These are phyloP conservation scores for Akanthomyces uredinophilus DNA, from an alignment of 2,329 filamentous ascomycete genomes.

Conservation along the genomic window DNA sequence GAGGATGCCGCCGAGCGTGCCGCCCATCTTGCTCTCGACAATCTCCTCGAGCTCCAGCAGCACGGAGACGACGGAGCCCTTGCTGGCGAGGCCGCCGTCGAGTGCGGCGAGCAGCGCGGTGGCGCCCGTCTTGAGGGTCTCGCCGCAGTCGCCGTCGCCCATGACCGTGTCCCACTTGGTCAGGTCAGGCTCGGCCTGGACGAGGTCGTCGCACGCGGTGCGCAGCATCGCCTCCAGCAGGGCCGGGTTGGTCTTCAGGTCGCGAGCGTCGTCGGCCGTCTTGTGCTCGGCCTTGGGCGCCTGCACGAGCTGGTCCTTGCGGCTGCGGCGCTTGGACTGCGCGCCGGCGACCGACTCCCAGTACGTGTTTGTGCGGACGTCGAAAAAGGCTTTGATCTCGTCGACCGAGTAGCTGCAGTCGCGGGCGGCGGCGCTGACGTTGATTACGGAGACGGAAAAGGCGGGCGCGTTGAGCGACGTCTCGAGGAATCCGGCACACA, in stretches of 20 bases:
- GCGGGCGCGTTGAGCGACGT: slow-evolving; percentile 68
- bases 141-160: slow-evolving; percentile 63
- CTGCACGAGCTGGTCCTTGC: slow-evolving; percentile 40
- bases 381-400: slow-evolving; percentile 59
- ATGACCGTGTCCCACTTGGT: slow-evolving; percentile 59
- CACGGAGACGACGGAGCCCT: slow-evolving; percentile 43
- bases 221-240: slow-evolving; percentile 52
- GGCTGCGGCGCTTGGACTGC: slow-evolving; percentile 33
- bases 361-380: slow-evolving; percentile 54
- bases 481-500: slow-evolving; percentile 61
- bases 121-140: slow-evolving; percentile 53
- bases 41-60: slow-evolving; percentile 48
- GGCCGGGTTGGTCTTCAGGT: slow-evolving; percentile 46
- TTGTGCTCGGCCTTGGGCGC: slow-evolving; percentile 31
- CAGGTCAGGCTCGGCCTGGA: slow-evolving; percentile 56
- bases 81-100: slow-evolving; percentile 32
- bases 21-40: slow-evolving; percentile 51
- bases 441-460: slow-evolving; percentile 64
- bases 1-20: slow-evolving; percentile 46
- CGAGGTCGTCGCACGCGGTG: slow-evolving; percentile 45
- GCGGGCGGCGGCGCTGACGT: slow-evolving; percentile 44
- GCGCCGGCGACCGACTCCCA: slow-evolving; percentile 49
- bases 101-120: slow-evolving; percentile 43
- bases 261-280: slow-evolving; percentile 34
- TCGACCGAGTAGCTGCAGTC: slow-evolving; percentile 41